Evolutionary conservation across 2,329 filamentous ascomycete species (phyloP).

Genomic region (Penicillium glabrum): DNA sequence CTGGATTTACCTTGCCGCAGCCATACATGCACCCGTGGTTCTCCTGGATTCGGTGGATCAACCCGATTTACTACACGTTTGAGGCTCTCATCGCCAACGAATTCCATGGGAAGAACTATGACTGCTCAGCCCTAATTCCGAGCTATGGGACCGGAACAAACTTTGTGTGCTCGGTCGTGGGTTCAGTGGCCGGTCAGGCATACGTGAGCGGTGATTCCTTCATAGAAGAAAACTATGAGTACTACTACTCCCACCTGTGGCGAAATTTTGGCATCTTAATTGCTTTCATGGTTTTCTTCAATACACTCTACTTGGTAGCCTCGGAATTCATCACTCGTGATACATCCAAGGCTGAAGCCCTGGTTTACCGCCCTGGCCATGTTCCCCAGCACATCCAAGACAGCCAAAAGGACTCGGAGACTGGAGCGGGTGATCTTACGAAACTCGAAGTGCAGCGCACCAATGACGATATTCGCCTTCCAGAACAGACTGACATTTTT

Average conservation of each 20-base stretch:
- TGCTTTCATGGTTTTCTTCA: constrained; percentile 62
- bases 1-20: constrained; percentile 46
- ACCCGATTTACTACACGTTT: constrained; percentile 77
- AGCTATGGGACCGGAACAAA: constrained; percentile 41
- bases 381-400: constrained; percentile 12
- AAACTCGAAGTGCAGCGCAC: constrained; percentile 14
- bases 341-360: constrained; percentile 72
- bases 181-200: constrained; percentile 53
- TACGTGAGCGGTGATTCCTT: constrained; percentile 62
- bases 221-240: constrained; percentile 55
- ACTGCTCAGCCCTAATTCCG: constrained; percentile 49
- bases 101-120: constrained; percentile 65
- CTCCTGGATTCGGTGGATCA: constrained; percentile 76
- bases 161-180: constrained; percentile 59
- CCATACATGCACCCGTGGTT: constrained; percentile 74
- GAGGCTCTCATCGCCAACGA: constrained; percentile 82
- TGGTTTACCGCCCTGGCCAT: constrained; percentile 66
- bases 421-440: not conserved
- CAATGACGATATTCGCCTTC: constrained; percentile 13
- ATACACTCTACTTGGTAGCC: constrained; percentile 58
- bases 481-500: constrained; percentile 9
- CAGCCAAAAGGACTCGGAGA: constrained; percentile 1
- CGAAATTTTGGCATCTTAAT: constrained; percentile 68
- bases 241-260: constrained; percentile 63
- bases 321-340: constrained; percentile 55